phyloP scores from a whole-genome alignment of 2,329 filamentous ascomycete genomes.

The Colletotrichum truncatum region DNA sequence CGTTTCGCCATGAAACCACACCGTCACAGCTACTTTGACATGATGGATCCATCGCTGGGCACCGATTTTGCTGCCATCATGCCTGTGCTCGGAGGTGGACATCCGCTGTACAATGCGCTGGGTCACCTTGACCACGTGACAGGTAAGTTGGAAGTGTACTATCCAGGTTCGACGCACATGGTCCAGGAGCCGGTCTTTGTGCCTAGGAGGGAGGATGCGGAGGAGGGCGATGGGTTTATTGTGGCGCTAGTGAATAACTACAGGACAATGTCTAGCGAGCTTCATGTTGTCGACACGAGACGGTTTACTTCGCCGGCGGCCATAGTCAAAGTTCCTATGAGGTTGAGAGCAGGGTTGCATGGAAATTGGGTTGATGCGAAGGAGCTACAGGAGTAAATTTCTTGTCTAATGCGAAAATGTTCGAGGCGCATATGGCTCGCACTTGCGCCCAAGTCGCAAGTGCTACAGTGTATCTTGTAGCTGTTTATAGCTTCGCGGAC shows the following conservation, averaged over 20 bases:
- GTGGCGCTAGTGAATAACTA: constrained; percentile 41
- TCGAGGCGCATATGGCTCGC: no score
- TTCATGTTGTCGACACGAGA: constrained; percentile 16
- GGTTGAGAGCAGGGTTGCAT: constrained; percentile 8
- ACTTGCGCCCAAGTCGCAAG: no score
- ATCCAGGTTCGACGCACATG: constrained; percentile 41
- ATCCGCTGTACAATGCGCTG: constrained; percentile 43
- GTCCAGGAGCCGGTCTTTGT: constrained; percentile 55
- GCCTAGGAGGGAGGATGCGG: constrained; percentile 40
- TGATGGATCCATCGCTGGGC: constrained; percentile 20
- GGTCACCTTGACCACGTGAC: constrained; percentile 40
- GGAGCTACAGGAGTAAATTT: neutral
- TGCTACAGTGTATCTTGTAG: no score
- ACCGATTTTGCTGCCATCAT: constrained; percentile 30
- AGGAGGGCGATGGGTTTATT: constrained; percentile 50
- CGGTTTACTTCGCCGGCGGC: constrained; percentile 4
- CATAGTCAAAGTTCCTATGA: constrained; percentile 13
- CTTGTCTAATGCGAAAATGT: neutral
- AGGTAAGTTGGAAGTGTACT: constrained; percentile 40
- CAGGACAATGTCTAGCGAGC: constrained; percentile 21
- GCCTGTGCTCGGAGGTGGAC: constrained; percentile 23
- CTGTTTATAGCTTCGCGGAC: no score
- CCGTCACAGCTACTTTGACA: constrained; percentile 22
- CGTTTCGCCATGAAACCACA: constrained; percentile 1
- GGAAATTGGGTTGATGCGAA: constrained; percentile 23